Base-by-base conservation (phyloP, 768 basidiomycete species). In the Auricularia sp. region DNA sequence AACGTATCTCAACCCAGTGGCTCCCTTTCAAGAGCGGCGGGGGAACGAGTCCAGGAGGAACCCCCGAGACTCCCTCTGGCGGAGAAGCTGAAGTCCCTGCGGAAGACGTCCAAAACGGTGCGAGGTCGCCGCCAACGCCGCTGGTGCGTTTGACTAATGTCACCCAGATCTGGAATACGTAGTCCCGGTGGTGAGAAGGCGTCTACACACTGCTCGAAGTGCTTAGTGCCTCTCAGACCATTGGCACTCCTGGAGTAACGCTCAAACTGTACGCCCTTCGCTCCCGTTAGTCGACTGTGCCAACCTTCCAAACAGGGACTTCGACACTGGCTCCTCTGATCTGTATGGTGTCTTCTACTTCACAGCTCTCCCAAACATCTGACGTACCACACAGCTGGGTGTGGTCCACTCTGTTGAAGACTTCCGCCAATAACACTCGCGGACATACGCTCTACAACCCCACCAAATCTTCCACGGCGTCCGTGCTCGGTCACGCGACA, bases 241-340 rank as follows among this genome's bases (percentile, higher is more conserved):
- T 77, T 34, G 77, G 77, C 62, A 77, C 76, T 23, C 77, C 77
- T 2, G 75, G 74, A 35, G 73, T 77, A 36, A 75, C 74, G 3
- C 67, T 77, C 47, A 72, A 77, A 64, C 73, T 77, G 70, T 73
- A 73, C 73, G 18, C 35, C 51, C 12, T 56, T 36, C 44, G 42
- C 62, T 61, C 6, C 65, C 65, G 21, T 21, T 21, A 8, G 14
- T 6, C 16, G 47, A 6, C 5, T 51, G 1, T 16, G 14, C 21
- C 6, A 51, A 8, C 47, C 11, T 51, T 51, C 14, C 6, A 21
- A 18, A 51, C 47, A 51, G 47, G 14, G 47, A 51, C 47, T 51
- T 51, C 61, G 18, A 54, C 18, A 51, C 29, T 63, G 51, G 61
- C 3, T 18, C 39, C 36, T 47, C 62, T 65, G 65, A 56, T 53